These are phyloP conservation scores for Pseudocercospora crystallina DNA, from an alignment of 2,329 filamentous ascomycete genomes.

Conservation along the genomic window DNA sequence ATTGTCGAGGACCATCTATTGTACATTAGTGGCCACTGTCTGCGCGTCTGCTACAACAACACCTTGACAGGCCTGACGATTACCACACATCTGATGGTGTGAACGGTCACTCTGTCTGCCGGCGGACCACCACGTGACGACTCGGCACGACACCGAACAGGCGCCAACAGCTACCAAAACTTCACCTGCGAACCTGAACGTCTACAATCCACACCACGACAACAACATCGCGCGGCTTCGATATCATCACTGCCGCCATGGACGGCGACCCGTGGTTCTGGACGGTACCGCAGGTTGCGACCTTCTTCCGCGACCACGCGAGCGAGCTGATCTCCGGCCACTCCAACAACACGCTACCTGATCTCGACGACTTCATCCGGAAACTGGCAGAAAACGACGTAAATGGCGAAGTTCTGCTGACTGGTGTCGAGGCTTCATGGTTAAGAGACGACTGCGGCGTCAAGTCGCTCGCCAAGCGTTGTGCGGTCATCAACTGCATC, in stretches of 20 bases:
- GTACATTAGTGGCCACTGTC: too few species aligned
- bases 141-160: background rate
- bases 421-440: constrained; percentile 48
- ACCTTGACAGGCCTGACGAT: too few species aligned
- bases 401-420: constrained; percentile 64
- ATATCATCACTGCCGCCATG: constrained; percentile 21
- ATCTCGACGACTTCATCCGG: constrained; percentile 54
- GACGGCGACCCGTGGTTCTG: constrained; percentile 70
- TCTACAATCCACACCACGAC: constrained; percentile 3
- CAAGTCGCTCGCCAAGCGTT: constrained; percentile 57
- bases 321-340: constrained; percentile 21
- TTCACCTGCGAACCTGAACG: background rate
- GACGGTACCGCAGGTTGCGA: constrained; percentile 66
- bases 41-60: too few species aligned
- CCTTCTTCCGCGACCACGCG: constrained; percentile 59
- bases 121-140: background rate
- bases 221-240: background rate
- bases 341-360: constrained; percentile 48
- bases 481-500: constrained; percentile 60
- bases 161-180: background rate
- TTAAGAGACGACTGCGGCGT: constrained; percentile 60
- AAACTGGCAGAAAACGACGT: constrained; percentile 63
- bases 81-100: too few species aligned
- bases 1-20: too few species aligned
- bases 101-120: too few species aligned